These are phyloP conservation scores for Myriosclerotinia duriaeana DNA, from an alignment of 2,329 filamentous ascomycete species.

Conservation along the genomic window DNA sequence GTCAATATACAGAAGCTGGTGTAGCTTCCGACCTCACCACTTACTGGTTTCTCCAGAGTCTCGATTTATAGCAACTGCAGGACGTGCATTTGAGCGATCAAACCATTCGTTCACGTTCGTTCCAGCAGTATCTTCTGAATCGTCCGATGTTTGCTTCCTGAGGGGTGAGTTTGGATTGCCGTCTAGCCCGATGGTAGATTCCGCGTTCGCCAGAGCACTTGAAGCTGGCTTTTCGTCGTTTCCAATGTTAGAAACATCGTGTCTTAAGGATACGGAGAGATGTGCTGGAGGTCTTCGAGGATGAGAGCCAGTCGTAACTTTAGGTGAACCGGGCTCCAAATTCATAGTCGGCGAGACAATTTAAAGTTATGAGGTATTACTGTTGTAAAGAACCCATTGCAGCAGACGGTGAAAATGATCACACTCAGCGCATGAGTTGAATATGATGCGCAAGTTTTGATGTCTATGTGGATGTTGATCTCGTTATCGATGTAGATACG, in stretches of 20 bases:
- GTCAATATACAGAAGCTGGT: neutral
- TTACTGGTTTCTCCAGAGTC: conserved; percentile 33
- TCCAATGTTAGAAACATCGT: conserved; percentile 13
- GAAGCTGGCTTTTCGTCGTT: neutral
- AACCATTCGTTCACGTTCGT: conserved; percentile 36
- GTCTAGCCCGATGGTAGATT: neutral
- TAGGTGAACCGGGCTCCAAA: neutral
- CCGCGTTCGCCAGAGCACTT: neutral
- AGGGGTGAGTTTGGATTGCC: conserved; percentile 6
- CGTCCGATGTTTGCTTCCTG: conserved; percentile 26
- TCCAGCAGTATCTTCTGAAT: conserved; percentile 26
- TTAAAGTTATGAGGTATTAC: neutral
- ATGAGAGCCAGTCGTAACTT: conserved; percentile 22
- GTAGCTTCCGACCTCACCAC: conserved; percentile 3
- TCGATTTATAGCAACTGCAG: conserved; percentile 22
- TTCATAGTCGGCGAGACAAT: conserved; percentile 19
- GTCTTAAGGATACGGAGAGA: conserved; percentile 32
- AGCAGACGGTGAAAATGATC: neutral
- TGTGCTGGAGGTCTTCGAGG: conserved; percentile 35
- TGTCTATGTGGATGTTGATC: too few species aligned
- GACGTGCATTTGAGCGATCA: conserved; percentile 33
- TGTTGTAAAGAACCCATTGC: conserved; percentile 18
- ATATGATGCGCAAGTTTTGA: neutral
- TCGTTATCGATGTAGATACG: too few species aligned
- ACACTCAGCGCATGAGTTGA: neutral